These are phyloP conservation scores for Xylariaceae sp. DNA, from an alignment of 2,329 filamentous ascomycete species.

Conservation along the genomic window DNA sequence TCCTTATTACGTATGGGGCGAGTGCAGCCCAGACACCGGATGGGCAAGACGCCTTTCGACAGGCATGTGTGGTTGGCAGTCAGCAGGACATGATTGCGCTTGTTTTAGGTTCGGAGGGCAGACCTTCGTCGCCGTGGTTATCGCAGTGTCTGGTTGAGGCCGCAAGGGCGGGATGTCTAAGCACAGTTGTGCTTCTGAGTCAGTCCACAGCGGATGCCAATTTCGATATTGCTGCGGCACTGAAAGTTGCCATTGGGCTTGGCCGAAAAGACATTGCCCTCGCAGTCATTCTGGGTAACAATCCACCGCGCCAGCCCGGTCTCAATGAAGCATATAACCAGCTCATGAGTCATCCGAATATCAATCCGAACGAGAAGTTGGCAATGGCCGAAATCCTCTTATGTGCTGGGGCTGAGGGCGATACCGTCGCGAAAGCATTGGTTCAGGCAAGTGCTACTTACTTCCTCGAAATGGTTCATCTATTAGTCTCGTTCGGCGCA, in stretches of 20 bases:
- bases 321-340: conserved; percentile 55
- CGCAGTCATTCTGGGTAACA: conserved; percentile 56
- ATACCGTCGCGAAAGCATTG: conserved; percentile 51
- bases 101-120: conserved; percentile 52
- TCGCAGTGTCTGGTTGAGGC: conserved; percentile 58
- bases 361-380: conserved; percentile 53
- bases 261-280: conserved; percentile 58
- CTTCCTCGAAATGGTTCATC: conserved; percentile 56
- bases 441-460: conserved; percentile 51
- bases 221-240: conserved; percentile 53
- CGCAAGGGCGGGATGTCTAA: conserved; percentile 50
- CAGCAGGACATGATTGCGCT: conserved; percentile 51
- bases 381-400: conserved; percentile 58
- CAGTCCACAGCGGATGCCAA: conserved; percentile 57
- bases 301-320: conserved; percentile 51
- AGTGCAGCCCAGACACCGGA: conserved; percentile 50
- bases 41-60: conserved; percentile 56
- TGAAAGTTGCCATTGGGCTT: conserved; percentile 52
- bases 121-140: conserved; percentile 45
- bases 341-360: conserved; percentile 49
- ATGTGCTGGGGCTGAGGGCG: conserved; percentile 59
- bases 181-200: conserved; percentile 54
- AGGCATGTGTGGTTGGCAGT: conserved; percentile 50
- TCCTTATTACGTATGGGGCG: conserved; percentile 56
- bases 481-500: conserved; percentile 57